A percentile compares a stretch with the other conserved stretches of the same genome.
These are phyloP conservation scores for Ceratocystis cubensis DNA, from an alignment of 2,329 filamentous ascomycete genomes.

Conservation along the genomic window DNA sequence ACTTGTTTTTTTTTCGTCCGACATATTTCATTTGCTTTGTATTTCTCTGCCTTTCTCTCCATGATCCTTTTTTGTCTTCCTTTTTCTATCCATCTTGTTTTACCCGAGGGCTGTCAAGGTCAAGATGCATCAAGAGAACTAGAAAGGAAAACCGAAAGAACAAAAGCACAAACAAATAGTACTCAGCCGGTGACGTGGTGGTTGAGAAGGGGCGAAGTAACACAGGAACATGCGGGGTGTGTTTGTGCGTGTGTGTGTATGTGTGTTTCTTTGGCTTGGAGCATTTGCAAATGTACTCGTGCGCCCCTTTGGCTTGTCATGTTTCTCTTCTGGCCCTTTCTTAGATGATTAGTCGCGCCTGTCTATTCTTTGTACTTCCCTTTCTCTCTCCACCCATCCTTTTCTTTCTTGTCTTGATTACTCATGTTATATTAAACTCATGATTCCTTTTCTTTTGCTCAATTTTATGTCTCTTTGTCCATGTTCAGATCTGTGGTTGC, in stretches of 20 bases:
- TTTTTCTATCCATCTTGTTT: slow-evolving; percentile 18
- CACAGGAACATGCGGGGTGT: not conserved
- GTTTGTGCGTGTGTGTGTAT: not conserved
- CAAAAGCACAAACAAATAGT: not conserved
- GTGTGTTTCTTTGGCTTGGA: not conserved
- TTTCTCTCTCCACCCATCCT: not conserved
- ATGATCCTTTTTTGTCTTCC: slow-evolving; percentile 22
- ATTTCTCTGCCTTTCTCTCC: slow-evolving; percentile 22
- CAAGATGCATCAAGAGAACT: slow-evolving; percentile 21
- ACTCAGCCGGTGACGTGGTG: not conserved
- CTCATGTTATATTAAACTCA: slow-evolving; percentile 4
- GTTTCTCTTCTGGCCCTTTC: not conserved
- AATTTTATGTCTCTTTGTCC: not conserved
- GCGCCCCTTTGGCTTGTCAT: not conserved
- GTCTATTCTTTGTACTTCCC: not conserved
- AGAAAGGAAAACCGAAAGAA: not conserved
- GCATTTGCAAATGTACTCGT: not conserved
- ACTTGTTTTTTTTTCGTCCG: slow-evolving; percentile 22
- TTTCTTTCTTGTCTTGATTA: not conserved
- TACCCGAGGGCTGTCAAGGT: slow-evolving; percentile 28
- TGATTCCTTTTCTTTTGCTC: not conserved
- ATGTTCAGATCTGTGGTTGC: not conserved
- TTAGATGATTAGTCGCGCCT: slow-evolving; percentile 5
- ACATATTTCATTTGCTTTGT: slow-evolving; percentile 15
- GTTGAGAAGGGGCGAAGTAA: not conserved